Evolutionary conservation across 768 basidiomycete species (phyloP), one percentile per base, ranked within the genome.

Genomic region (Porphyrellus cyaneotinctus): DNA sequence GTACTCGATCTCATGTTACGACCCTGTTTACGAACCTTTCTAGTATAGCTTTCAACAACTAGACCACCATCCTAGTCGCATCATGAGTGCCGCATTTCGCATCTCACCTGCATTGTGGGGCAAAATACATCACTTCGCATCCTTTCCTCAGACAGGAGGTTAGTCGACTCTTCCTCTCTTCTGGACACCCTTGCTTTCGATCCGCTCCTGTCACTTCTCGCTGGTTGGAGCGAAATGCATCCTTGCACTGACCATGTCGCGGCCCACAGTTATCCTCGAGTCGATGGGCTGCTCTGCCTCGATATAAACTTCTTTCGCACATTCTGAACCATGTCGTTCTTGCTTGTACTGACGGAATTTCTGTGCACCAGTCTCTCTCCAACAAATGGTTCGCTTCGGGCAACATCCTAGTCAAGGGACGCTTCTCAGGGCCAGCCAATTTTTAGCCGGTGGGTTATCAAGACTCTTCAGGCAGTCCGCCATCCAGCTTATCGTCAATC

Each of bases 381-480:
- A 97, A 71, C 95, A 98, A 73, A 97, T 99, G 95, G 92, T 97
- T 45, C 80, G 89, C 49, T 97, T 99, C 64, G 95, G 95, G 0
- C 93, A 97, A 74, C 90, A 97, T 64, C 95, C 95, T 0, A 87
- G 84, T 49, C 91, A 95, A 67, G 95, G 95, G 0, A 99, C 95
- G 0, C 78, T 99, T 12, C 73, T 97, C n/a, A 88, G 87, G 65
- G 97, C 91, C 0, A 87, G 87, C 60, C 91, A 94, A 65, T 95
- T 95, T 69, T 79, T 95, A 4, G 75, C 84, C 53, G 90, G 91
- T 89, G 42, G 45, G 73, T 67, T 4, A 20, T 37, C 28, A 13
- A 23, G 15, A 44, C n/a, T 4, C 22, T 7, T 33, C 22, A 14
- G 24, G 17, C 22, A 26, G 14, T 15, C 30, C 20, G 30, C 17